These are phyloP conservation scores for Isabelozyma rhagii DNA, from an alignment of 805 yeast species.

Conservation along the genomic window DNA sequence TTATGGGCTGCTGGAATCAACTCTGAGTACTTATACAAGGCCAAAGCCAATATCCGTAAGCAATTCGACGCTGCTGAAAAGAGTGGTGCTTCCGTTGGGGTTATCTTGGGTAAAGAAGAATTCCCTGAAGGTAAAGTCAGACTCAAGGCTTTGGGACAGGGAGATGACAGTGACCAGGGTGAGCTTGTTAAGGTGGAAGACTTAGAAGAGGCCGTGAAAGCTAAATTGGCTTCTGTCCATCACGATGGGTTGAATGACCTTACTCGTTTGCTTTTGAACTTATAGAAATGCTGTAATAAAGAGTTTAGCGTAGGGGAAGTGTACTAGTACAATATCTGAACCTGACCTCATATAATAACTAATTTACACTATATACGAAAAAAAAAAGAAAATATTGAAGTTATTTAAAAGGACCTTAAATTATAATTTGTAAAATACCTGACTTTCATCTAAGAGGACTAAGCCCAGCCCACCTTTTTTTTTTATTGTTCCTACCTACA, in stretches of 20 bases:
- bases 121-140: constrained; percentile 75
- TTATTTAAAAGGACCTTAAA: too few relatives aligned
- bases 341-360: not conserved
- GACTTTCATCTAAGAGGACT: too few relatives aligned
- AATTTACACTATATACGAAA: not conserved
- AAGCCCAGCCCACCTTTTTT: too few relatives aligned
- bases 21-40: constrained; percentile 87
- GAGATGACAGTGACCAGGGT: constrained; percentile 83
- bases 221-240: constrained; percentile 33
- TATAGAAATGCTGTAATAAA: constrained; percentile 25
- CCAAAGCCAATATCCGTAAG: constrained; percentile 91
- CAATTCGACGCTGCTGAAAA: constrained; percentile 98
- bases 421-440: too few relatives aligned
- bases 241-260: constrained; percentile 61
- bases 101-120: constrained; percentile 95
- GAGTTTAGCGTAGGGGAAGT: not conserved
- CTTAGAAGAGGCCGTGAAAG: constrained; percentile 48
- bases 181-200: constrained; percentile 64
- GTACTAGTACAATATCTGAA: not conserved
- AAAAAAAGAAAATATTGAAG: too few relatives aligned
- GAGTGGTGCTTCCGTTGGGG: constrained; percentile 85
- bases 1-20: constrained; percentile 90
- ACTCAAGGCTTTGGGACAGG: constrained; percentile 86
- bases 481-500: too few relatives aligned
- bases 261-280: constrained; percentile 57